These are phyloP conservation scores for Elongisporangium prolatum DNA, from an alignment of 352 stramenopile genomes.

Conservation along the genomic window DNA sequence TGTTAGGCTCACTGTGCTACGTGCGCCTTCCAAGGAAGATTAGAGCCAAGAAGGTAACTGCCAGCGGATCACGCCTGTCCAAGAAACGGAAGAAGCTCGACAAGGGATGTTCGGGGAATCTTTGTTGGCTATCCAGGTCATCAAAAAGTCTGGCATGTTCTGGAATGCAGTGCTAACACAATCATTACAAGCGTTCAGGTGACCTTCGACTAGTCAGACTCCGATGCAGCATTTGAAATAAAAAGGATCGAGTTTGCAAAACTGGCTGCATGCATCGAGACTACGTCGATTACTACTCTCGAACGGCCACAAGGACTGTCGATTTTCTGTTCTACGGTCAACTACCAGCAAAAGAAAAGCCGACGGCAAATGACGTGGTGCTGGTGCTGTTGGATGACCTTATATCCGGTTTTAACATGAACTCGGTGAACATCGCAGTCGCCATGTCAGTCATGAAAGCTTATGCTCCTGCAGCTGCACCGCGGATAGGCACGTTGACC, in stretches of 20 bases:
- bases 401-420: too few species aligned
- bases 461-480: too few species aligned
- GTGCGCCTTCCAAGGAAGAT: constrained; percentile 3
- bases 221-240: background rate
- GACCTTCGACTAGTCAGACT: constrained; percentile 1
- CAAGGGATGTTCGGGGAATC: constrained; percentile 5
- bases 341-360: constrained; percentile 1
- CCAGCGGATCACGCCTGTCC: too few species aligned
- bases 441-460: too few species aligned
- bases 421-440: too few species aligned
- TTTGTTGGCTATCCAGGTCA: constrained; percentile 5
- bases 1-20: constrained; percentile 10
- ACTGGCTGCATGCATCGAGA: background rate
- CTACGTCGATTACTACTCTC: background rate
- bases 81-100: constrained; percentile 5
- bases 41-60: background rate
- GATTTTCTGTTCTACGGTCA: constrained; percentile 1
- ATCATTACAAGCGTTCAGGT: background rate
- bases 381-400: too few species aligned
- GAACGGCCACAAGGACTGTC: constrained; percentile 2
- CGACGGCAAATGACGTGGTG: background rate
- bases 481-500: too few species aligned
- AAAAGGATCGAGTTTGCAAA: background rate
- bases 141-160: background rate
- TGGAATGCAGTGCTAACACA: background rate